Base-by-base conservation (phyloP, 2,329 filamentous ascomycete genomes). In the Pseudocercospora fijiensis region DNA sequence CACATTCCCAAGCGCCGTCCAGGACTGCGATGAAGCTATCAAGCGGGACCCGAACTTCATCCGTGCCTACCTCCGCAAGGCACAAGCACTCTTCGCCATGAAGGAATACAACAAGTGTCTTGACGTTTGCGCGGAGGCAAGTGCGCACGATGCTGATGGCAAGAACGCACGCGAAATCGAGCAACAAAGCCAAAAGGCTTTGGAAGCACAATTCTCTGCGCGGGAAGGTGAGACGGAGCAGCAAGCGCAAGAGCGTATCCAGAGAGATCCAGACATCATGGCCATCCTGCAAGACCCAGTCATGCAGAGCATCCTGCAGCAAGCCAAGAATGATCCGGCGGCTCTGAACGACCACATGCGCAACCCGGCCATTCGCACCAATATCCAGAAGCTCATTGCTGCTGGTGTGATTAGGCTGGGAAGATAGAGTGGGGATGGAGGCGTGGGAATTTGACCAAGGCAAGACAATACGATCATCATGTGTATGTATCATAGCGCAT, bases 281-380 rank as follows among this genome's bases (percentile, higher is more conserved):
- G 79, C 83, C 67, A 94, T 97, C 75, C 90, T 98, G 80, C 89
- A 93, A 78, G 95, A 99, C 75, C 95, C 95, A 16, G 89, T 99
- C 75, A 98, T 99, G 94, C 92, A 99, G 81, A 90, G 90, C 70
- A 99, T 77, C 93, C 92, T 41, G 89, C 93, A 98, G 78, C 95
- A 99, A 81, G 95, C 95, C 52, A 96, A 98, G 84, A 88, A 87
- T 61, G 91, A 99, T 74, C 95, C 95, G 18, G 90, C 90, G 56
- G 95, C 95, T 52, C 86, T 99, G 67, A 90, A 96, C 76, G 94
- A 99, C 78, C 96, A 99, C 80, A 96, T 99, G 91, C 91, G 88
- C 83, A 99, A 98, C 82, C 86, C 92, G 0, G 85, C 84, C 63
- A 90, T 99, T 71, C 85, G 88, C 65, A 86, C 86, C 72, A 96